These are phyloP conservation scores for Saitozyma podzolica DNA, from an alignment of 768 basidiomycete species.

Conservation along the genomic window DNA sequence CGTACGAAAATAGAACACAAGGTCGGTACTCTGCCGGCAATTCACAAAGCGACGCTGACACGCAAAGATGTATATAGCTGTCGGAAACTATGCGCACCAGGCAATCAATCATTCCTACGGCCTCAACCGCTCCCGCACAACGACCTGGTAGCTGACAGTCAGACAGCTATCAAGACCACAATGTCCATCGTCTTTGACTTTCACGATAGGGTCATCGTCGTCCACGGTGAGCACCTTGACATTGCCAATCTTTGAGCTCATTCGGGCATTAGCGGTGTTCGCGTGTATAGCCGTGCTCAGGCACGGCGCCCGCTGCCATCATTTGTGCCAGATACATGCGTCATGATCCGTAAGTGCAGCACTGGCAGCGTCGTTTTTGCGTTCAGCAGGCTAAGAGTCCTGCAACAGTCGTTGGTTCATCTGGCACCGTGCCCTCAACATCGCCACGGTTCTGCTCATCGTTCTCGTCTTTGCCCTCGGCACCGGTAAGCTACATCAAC, in stretches of 20 bases:
- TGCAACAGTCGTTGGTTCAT: background rate
- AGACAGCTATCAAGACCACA: background rate
- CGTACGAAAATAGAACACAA: too few species aligned
- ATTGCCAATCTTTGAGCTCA: background rate
- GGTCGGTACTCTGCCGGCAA: background rate
- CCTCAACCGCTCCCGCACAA: too few species aligned
- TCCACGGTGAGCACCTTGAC: background rate
- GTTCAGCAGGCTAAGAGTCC: too few species aligned
- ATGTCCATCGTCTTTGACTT: background rate
- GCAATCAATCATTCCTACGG: too few species aligned
- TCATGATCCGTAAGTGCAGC: background rate
- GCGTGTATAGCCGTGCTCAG: background rate
- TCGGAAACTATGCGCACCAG: too few species aligned
- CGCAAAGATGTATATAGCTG: background rate
- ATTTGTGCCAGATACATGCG: background rate
- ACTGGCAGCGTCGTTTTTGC: background rate
- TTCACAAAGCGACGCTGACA: background rate
- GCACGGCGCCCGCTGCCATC: background rate
- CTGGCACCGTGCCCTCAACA: constrained; percentile 1
- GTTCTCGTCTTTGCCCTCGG: background rate
- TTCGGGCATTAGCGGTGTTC: background rate
- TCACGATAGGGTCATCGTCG: background rate
- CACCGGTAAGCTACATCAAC: background rate
- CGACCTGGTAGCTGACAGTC: too few species aligned
- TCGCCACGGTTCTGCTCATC: background rate